These are phyloP conservation scores for Epichloe amarillans DNA, from an alignment of 2,329 filamentous ascomycete species.

Conservation along the genomic window DNA sequence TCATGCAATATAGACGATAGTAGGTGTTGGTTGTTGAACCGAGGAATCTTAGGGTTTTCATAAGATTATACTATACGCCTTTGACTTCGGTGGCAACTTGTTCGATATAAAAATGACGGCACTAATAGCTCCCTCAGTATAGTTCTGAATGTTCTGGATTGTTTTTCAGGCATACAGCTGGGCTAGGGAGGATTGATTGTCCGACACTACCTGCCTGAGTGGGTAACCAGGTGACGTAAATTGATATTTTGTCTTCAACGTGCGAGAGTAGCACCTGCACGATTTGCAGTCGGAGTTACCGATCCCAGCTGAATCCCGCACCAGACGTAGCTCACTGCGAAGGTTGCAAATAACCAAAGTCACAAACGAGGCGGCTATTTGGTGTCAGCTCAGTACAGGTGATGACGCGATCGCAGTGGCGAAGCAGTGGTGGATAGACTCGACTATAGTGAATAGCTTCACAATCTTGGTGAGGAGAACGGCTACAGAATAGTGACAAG, in stretches of 20 bases:
- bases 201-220: neutral
- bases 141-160: neutral
- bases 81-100: neutral
- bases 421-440: neutral
- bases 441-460: neutral
- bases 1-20: neutral
- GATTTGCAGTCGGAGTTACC: neutral
- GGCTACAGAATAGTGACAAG: neutral
- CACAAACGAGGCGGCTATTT: neutral
- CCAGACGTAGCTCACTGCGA: neutral
- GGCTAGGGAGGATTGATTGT: neutral
- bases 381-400: neutral
- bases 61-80: neutral
- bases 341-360: neutral
- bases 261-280: neutral
- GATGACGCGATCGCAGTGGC: neutral
- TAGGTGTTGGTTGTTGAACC: neutral
- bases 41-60: neutral
- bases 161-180: neutral
- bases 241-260: neutral
- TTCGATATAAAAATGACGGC: too few relatives aligned
- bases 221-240: neutral
- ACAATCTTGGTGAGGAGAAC: neutral
- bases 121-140: too few relatives aligned
- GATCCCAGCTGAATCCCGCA: neutral